These are phyloP conservation scores for Aureococcus anophagefferens DNA, from an alignment of 108 stramenopile genomes.

Conservation along the genomic window DNA sequence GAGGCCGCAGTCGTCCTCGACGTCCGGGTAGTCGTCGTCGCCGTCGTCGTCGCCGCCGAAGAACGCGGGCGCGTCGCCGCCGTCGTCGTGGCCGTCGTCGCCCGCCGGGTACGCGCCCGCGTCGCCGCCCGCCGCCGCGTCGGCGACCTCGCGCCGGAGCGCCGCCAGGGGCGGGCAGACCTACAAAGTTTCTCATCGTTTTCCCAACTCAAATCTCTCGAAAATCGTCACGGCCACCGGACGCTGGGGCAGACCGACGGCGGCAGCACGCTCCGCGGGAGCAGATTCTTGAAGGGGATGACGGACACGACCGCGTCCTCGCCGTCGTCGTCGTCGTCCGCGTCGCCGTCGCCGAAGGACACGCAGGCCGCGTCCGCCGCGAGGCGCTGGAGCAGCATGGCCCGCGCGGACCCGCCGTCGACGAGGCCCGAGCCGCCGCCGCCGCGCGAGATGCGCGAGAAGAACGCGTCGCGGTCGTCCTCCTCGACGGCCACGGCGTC, in stretches of 20 bases:
- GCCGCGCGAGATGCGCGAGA: neutral
- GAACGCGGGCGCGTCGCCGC: slow-evolving; percentile 24
- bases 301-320: neutral
- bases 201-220: too few species aligned
- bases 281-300: too few species aligned
- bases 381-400: neutral
- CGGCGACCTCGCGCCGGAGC: slow-evolving; percentile 16
- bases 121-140: slow-evolving; percentile 14
- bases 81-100: slow-evolving; percentile 20
- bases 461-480: neutral
- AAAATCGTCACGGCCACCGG: too few species aligned
- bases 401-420: neutral
- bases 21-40: slow-evolving; percentile 33
- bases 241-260: too few species aligned
- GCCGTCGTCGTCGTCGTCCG: neutral
- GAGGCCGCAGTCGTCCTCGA: neutral
- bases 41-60: slow-evolving; percentile 38
- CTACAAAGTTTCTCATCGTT: too few species aligned
- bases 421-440: too few species aligned
- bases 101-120: slow-evolving; percentile 34
- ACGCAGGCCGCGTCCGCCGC: too few species aligned
- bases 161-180: too few species aligned
- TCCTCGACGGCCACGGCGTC: slow-evolving; percentile 14
- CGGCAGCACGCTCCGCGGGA: too few species aligned
- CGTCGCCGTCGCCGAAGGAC: neutral